Percentiles rank a stretch among this genome's conserved stretches.
Evolutionary conservation across 352 stramenopile genomes (phyloP).

Genomic region (Pythium plurisporium): DNA sequence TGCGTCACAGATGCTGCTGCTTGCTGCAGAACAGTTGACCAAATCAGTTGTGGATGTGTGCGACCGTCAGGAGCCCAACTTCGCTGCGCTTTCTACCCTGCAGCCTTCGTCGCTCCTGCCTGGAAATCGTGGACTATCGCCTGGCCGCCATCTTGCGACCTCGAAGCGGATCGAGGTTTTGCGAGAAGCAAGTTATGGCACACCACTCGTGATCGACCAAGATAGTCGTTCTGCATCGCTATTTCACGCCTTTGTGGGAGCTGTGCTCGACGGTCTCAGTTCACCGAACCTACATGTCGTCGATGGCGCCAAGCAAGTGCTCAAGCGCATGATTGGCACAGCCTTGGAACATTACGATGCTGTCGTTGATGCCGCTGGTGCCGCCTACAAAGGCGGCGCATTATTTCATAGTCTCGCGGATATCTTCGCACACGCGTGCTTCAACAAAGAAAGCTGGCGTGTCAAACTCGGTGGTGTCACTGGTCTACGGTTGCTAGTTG

Average conservation of each 20-base stretch:
- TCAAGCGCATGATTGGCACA: constrained; percentile 52
- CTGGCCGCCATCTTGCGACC: constrained; percentile 70
- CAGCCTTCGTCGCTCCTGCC: constrained; percentile 71
- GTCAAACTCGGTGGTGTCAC: constrained; percentile 76
- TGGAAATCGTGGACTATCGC: constrained; percentile 72
- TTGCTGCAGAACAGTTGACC: constrained; percentile 56
- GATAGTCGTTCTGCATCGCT: constrained; percentile 41
- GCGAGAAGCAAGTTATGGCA: constrained; percentile 66
- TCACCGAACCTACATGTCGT: constrained; percentile 58
- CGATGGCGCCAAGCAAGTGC: constrained; percentile 41
- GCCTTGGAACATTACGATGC: constrained; percentile 26
- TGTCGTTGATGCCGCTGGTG: constrained; percentile 3
- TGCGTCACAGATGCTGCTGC: constrained; percentile 50
- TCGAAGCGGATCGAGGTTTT: constrained; percentile 77
- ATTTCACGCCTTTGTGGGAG: constrained; percentile 62
- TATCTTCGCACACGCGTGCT: constrained; percentile 80
- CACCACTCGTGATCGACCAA: constrained; percentile 43
- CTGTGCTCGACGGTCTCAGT: constrained; percentile 59
- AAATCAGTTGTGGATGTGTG: constrained; percentile 42
- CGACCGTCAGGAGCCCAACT: constrained; percentile 52
- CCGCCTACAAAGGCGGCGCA: constrained; percentile 53
- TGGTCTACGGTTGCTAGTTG: constrained; percentile 63
- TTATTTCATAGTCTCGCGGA: constrained; percentile 78
- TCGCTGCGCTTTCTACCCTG: constrained; percentile 63
- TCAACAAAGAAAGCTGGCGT: constrained; percentile 83